Percentiles rank a stretch among this genome's conserved stretches.
These are phyloP conservation scores for Dictyostelium purpureum DNA, from an alignment of 78 protist genomes.

Conservation along the genomic window DNA sequence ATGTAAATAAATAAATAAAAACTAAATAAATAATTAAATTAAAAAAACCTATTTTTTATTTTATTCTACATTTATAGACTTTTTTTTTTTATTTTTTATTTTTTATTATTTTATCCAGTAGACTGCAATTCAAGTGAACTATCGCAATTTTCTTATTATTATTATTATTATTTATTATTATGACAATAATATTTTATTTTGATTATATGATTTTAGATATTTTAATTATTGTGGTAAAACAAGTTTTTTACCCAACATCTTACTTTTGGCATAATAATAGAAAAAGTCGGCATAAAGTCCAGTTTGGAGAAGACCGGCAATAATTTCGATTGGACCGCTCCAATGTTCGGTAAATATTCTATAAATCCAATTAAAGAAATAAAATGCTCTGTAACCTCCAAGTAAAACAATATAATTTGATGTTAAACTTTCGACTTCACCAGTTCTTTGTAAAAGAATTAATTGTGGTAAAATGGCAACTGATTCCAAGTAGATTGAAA, in stretches of 20 bases:
- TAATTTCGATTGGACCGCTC: constrained; percentile 83
- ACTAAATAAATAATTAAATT: too few relatives aligned
- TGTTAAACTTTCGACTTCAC: constrained; percentile 89
- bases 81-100: not conserved
- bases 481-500: constrained; percentile 96
- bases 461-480: constrained; percentile 99
- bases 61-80: not conserved
- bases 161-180: not conserved
- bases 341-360: constrained; percentile 87
- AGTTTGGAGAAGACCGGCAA: constrained; percentile 94
- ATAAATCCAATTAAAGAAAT: constrained; percentile 96
- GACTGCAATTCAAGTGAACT: too few relatives aligned
- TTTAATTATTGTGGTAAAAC: constrained; percentile 53
- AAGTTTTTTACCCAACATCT: constrained; percentile 50
- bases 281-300: constrained; percentile 95
- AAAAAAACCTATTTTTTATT: not conserved
- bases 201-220: not conserved
- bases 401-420: constrained; percentile 90
- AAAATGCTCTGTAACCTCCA: constrained; percentile 94
- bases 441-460: constrained; percentile 87
- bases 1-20: not conserved
- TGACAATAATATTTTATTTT: not conserved
- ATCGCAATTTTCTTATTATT: not conserved
- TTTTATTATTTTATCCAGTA: too few relatives aligned
- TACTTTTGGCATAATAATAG: constrained; percentile 91